phyloP scores from a whole-genome alignment of 495 filamentous ascomycete species.

The Pseudevernia furfuracea region DNA sequence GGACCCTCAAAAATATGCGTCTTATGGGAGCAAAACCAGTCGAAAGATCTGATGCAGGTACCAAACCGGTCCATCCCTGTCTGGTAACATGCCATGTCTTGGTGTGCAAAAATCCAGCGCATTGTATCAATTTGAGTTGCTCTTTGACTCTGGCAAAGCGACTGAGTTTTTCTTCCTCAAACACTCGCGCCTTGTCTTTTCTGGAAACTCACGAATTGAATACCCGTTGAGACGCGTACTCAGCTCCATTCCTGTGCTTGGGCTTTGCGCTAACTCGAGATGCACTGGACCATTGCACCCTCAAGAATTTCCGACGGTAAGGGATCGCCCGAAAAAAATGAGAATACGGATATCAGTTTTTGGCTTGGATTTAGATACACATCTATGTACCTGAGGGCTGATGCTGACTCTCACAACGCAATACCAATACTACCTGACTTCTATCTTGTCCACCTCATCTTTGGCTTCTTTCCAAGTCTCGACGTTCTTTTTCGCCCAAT shows the following conservation, averaged over 20 bases:
- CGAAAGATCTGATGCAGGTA: not conserved
- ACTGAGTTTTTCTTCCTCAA: too few species aligned
- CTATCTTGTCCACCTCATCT: slow-evolving; percentile 86
- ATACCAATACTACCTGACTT: slow-evolving; percentile 38
- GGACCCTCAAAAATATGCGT: too few species aligned
- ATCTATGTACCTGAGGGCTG: slow-evolving; percentile 10
- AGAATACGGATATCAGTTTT: not conserved
- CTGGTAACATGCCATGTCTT: not conserved
- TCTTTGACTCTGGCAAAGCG: too few species aligned
- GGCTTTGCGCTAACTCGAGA: not conserved
- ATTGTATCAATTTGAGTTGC: too few species aligned
- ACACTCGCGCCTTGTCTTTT: too few species aligned
- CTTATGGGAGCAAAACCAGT: not conserved
- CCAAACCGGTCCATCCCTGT: not conserved
- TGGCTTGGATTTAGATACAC: not conserved
- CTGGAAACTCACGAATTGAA: too few species aligned
- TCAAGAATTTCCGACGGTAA: not conserved
- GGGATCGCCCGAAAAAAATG: not conserved
- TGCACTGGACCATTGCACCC: not conserved
- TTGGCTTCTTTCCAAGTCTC: slow-evolving; percentile 94
- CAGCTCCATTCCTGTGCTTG: not conserved
- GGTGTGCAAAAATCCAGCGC: too few species aligned
- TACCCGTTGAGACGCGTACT: too few species aligned
- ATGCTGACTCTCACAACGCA: slow-evolving; percentile 12
- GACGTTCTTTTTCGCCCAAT: slow-evolving; percentile 97